phyloP scores from a whole-genome alignment of 352 stramenopile species.

The Pythium grandisporangium region DNA sequence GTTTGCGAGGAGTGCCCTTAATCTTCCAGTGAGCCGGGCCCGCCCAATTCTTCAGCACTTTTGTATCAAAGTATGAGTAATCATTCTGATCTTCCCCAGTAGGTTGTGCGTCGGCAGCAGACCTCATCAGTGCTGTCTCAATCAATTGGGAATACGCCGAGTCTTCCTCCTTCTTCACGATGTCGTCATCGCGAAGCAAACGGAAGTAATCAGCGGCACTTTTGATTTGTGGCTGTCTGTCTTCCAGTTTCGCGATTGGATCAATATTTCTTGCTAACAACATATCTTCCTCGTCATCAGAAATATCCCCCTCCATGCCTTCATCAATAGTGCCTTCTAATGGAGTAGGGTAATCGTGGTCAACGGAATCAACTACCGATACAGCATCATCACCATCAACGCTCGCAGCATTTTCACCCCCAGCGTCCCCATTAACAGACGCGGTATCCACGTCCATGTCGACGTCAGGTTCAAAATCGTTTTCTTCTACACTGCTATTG shows the following conservation, averaged over 20 bases:
- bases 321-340: no score
- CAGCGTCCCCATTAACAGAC: slow-evolving; percentile 13
- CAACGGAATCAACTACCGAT: no score
- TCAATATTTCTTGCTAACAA: slow-evolving; percentile 18
- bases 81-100: slow-evolving; percentile 49
- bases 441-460: slow-evolving; percentile 13
- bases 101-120: slow-evolving; percentile 23
- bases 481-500: slow-evolving; percentile 1
- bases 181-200: slow-evolving; percentile 27
- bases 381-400: slow-evolving; percentile 2
- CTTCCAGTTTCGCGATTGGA: slow-evolving; percentile 2
- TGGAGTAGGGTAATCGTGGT: no score
- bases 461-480: slow-evolving; percentile 11
- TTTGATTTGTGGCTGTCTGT: slow-evolving; percentile 7
- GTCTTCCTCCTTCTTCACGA: slow-evolving; percentile 38
- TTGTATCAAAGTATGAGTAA: slow-evolving; percentile 80
- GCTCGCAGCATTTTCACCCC: slow-evolving; percentile 1
- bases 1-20: slow-evolving; percentile 32
- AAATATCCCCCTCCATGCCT: no score
- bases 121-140: slow-evolving; percentile 62
- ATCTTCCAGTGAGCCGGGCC: slow-evolving; percentile 73
- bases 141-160: slow-evolving; percentile 60
- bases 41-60: slow-evolving; percentile 78
- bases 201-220: slow-evolving; percentile 56
- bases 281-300: slow-evolving; percentile 1